Conservation (phyloP, 768 basidiomycete genomes). For the Lyophyllum shimeji region DNA sequence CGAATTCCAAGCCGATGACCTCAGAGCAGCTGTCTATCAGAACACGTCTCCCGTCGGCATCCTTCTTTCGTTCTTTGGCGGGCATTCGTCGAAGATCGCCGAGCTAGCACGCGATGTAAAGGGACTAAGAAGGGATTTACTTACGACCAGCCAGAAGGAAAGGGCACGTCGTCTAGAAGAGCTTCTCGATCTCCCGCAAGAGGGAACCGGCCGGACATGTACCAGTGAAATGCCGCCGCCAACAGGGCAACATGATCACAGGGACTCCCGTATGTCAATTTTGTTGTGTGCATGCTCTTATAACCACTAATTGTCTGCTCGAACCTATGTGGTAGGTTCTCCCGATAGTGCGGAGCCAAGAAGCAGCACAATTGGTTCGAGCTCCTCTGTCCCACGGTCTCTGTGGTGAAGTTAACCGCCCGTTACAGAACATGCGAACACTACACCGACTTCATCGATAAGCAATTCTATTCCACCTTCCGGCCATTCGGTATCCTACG, state of each 20-base stretch:
- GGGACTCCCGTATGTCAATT: neutral
- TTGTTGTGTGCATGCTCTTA: too few relatives aligned
- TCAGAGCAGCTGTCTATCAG: neutral
- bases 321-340: neutral
- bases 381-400: neutral
- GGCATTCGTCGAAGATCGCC: neutral
- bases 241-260: neutral
- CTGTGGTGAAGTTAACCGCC: neutral
- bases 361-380: neutral
- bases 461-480: neutral
- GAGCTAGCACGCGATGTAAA: neutral
- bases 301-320: too few relatives aligned
- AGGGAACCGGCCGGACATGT: neutral
- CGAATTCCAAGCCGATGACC: neutral
- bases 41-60: neutral
- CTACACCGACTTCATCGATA: neutral
- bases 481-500: neutral
- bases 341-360: too few relatives aligned
- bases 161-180: neutral
- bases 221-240: too few relatives aligned
- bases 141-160: neutral
- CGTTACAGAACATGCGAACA: neutral
- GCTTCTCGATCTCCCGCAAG: neutral
- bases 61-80: neutral
- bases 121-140: neutral